Evolutionary conservation across 202 grass and related monocot species (phyloP).

Genomic region (Bolboschoenoplectus hybrid): DNA sequence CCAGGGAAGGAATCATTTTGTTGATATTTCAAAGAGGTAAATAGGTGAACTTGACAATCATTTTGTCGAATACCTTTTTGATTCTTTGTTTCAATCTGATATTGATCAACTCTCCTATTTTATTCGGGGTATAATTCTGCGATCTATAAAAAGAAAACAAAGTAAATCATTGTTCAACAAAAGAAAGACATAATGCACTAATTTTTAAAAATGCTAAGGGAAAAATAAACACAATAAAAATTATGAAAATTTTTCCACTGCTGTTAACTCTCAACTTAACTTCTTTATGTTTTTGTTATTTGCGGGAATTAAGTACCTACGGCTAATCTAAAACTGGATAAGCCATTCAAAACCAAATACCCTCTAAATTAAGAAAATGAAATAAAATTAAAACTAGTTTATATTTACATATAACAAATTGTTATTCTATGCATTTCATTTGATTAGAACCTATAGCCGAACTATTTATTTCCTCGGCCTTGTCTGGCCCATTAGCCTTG

Average conservation of each 20-base stretch:
- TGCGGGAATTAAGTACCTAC: background rate
- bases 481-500: slow-evolving; percentile 37
- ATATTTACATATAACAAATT: background rate
- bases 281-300: background rate
- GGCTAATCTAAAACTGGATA: background rate
- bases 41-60: background rate
- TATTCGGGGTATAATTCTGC: too few species aligned
- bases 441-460: background rate
- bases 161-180: too few species aligned
- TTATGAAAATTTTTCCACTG: background rate
- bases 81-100: too few species aligned
- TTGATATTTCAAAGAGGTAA: background rate
- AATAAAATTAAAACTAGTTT: background rate
- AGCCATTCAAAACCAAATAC: slow-evolving; percentile 4
- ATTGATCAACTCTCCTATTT: too few species aligned
- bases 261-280: background rate
- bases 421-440: slow-evolving; percentile 17
- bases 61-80: too few species aligned
- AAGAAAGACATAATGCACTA: too few species aligned
- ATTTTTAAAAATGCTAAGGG: too few species aligned
- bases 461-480: slow-evolving; percentile 42
- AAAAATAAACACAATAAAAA: too few species aligned
- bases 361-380: background rate
- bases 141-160: too few species aligned
- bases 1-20: background rate